Percentiles rank a stretch among this genome's conserved stretches.
Conservation (phyloP, 106 monocot genomes). For the Agapanthus africanus region DNA sequence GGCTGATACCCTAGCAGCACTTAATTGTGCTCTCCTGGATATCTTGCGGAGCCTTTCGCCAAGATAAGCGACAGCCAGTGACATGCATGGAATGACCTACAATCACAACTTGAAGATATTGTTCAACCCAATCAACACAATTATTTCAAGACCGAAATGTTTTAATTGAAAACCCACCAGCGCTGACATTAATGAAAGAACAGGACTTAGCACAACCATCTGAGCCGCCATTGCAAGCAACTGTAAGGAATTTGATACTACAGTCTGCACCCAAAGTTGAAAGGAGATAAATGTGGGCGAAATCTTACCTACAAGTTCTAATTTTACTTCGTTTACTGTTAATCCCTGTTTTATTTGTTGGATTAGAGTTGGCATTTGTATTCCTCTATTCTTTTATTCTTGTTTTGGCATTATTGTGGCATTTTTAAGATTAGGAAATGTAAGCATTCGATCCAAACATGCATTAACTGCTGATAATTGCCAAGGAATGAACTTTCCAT, state of each 20-base stretch:
- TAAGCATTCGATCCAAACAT: no score
- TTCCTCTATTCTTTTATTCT: no score
- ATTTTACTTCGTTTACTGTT: no score
- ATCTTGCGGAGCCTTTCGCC: slow-evolving; percentile 52
- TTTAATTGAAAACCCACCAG: slow-evolving; percentile 24
- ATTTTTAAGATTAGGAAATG: no score
- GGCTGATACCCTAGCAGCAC: slow-evolving; percentile 53
- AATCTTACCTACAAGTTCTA: background rate
- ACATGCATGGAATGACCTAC: slow-evolving; percentile 62
- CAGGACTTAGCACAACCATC: slow-evolving; percentile 65
- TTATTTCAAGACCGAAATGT: background rate
- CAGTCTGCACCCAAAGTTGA: slow-evolving; percentile 24
- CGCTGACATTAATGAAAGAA: slow-evolving; percentile 44
- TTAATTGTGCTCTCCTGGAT: slow-evolving; percentile 49
- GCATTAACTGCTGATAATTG: no score
- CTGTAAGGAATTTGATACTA: slow-evolving; percentile 59
- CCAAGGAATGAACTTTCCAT: no score
- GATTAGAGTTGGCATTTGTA: no score
- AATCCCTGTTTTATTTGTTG: no score
- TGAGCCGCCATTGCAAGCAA: slow-evolving; percentile 55
- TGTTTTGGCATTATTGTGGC: no score
- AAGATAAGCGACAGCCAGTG: slow-evolving; percentile 39
- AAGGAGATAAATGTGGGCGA: background rate
- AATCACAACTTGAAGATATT: slow-evolving; percentile 4
- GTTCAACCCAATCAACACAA: background rate